A percentile compares a stretch with the other conserved stretches of the same genome.
Conservation (phyloP, 257 asterid species). For the Asclepias syriaca region DNA sequence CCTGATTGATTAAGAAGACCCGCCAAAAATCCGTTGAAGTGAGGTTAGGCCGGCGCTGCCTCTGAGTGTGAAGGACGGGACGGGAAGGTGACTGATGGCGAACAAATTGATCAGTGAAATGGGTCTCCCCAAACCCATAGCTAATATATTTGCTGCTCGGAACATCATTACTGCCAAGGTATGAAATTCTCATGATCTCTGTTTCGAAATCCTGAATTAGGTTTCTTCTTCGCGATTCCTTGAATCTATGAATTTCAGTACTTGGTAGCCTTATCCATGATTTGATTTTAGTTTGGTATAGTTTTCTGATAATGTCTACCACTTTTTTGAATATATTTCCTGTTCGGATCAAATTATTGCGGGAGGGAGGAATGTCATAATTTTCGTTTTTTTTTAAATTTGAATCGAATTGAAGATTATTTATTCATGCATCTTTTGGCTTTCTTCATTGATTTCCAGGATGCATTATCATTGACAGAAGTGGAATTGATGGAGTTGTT, state of each 20-base stretch:
- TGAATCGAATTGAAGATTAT: background rate
- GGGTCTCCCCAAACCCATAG: conserved; percentile 60
- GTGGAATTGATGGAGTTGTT: conserved; percentile 83
- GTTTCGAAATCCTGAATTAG: background rate
- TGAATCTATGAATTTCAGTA: background rate
- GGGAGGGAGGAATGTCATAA: background rate
- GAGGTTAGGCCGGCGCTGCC: background rate
- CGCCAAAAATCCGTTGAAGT: no score
- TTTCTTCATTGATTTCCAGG: conserved; percentile 36
- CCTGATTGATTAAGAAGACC: no score
- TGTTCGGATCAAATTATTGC: background rate
- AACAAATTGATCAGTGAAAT: conserved; percentile 69
- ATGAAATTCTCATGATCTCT: background rate
- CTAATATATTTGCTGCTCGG: conserved; percentile 71
- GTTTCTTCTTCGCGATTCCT: background rate
- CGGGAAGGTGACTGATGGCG: conserved; percentile 41
- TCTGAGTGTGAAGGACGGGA: background rate
- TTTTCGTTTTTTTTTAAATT: background rate
- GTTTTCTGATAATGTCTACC: background rate
- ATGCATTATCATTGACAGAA: conserved; percentile 65
- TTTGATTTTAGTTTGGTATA: background rate
- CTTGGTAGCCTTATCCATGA: background rate
- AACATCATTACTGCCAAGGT: conserved; percentile 78
- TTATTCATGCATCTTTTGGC: background rate
- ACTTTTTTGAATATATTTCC: background rate